Percentiles rank a stretch among this genome's conserved stretches.
Conservation (phyloP, 2,329 filamentous ascomycete species). For the Aspergillus pseudoglaucus region DNA sequence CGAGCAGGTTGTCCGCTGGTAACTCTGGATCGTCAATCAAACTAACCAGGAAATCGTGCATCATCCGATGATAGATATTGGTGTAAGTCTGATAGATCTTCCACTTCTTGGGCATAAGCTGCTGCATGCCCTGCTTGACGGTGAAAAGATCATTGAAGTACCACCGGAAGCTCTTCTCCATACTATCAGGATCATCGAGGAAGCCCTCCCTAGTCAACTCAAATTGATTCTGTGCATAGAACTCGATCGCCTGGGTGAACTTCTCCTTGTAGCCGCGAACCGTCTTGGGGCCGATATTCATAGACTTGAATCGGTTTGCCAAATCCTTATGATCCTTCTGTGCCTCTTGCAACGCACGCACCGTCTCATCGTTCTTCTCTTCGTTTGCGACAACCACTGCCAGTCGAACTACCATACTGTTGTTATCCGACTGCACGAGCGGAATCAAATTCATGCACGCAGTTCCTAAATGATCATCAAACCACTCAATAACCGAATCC, state of each 20-base stretch:
- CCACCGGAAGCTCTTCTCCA: conserved; percentile 89
- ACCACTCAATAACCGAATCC: conserved; percentile 85
- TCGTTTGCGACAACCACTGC: conserved; percentile 91
- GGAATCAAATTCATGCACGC: conserved; percentile 86
- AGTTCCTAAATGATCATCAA: conserved; percentile 87
- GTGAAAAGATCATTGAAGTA: conserved; percentile 97
- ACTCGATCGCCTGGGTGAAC: conserved; percentile 73
- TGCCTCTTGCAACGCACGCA: conserved; percentile 85
- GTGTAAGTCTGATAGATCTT: conserved; percentile 87
- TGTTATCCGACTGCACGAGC: conserved; percentile 78
- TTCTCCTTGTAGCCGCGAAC: conserved; percentile 95
- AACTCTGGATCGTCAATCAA: conserved; percentile 78
- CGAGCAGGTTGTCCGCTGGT: conserved; percentile 79
- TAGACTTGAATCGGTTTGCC: conserved; percentile 86
- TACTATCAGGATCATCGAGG: conserved; percentile 69
- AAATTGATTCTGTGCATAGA: conserved; percentile 68
- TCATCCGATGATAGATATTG: conserved; percentile 83
- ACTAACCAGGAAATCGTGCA: conserved; percentile 86
- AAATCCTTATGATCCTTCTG: conserved; percentile 94
- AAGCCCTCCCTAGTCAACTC: conserved; percentile 67
- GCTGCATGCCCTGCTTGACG: conserved; percentile 85
- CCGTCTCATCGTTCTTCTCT: conserved; percentile 91
- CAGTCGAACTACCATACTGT: conserved; percentile 81
- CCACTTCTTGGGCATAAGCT: conserved; percentile 93
- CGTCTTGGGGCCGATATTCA: conserved; percentile 86